Evolutionary conservation across 2,329 filamentous ascomycete genomes (phyloP).

Genomic region (Rutstroemia sp.): DNA sequence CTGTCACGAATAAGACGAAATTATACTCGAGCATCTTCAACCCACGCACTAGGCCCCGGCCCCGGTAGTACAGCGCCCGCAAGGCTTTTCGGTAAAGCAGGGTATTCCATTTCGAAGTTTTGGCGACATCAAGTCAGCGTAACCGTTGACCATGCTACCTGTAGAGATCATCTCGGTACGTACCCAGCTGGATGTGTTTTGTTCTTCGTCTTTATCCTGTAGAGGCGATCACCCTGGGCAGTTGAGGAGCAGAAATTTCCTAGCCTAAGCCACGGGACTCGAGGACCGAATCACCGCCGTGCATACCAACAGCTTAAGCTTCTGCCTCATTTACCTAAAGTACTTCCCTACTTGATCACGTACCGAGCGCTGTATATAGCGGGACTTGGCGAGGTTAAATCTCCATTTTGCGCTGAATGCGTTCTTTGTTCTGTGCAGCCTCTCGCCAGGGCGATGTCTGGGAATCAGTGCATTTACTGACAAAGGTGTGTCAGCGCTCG

Average conservation of each 20-base stretch:
- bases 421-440: not conserved
- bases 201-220: conserved; percentile 11
- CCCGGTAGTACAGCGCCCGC: conserved; percentile 5
- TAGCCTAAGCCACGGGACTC: conserved; percentile 8
- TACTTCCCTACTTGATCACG: not conserved
- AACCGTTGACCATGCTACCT: conserved; percentile 40
- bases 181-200: not conserved
- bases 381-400: not conserved
- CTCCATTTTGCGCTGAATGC: not conserved
- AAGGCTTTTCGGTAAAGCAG: conserved; percentile 15
- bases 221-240: not conserved
- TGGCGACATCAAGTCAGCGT: conserved; percentile 44
- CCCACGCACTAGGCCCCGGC: not conserved
- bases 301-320: conserved; percentile 6
- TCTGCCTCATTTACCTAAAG: not conserved
- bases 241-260: conserved; percentile 6
- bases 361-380: not conserved
- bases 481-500: conserved; percentile 48
- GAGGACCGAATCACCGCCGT: conserved; percentile 10
- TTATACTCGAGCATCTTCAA: conserved; percentile 20
- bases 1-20: conserved; percentile 16
- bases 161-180: conserved; percentile 51
- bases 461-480: conserved; percentile 6
- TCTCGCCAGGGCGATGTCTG: not conserved
- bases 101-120: conserved; percentile 29